Evolutionary conservation across 345 rosid species (phyloP).

Genomic region (Ceriops tagal): DNA sequence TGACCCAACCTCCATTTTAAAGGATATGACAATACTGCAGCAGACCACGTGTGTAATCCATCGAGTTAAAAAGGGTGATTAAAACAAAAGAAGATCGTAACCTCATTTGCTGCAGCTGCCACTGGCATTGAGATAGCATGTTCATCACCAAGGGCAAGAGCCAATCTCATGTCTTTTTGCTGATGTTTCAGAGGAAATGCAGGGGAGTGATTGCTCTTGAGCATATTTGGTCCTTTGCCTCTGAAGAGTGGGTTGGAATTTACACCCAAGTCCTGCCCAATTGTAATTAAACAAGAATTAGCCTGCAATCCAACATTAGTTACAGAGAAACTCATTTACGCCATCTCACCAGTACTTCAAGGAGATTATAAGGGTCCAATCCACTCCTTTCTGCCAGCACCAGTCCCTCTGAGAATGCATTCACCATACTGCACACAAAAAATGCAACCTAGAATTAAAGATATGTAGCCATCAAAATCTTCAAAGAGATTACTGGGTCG

Average conservation of each 20-base stretch:
- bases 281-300: constrained; percentile 7
- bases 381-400: constrained; percentile 79
- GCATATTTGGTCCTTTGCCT: constrained; percentile 84
- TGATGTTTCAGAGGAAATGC: constrained; percentile 90
- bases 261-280: constrained; percentile 75
- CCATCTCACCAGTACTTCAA: constrained; percentile 67
- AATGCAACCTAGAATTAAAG: background rate
- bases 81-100: constrained; percentile 20
- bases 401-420: constrained; percentile 88
- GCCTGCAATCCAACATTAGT: constrained; percentile 3
- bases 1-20: too few relatives aligned
- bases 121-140: constrained; percentile 85
- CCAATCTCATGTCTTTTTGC: constrained; percentile 93
- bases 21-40: too few relatives aligned
- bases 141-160: constrained; percentile 96
- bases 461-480: background rate
- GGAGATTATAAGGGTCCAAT: constrained; percentile 63
- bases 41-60: too few relatives aligned
- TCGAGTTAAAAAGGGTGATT: background rate
- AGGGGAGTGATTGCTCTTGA: constrained; percentile 55
- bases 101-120: constrained; percentile 96
- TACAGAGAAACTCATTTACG: background rate
- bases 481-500: background rate
- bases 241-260: constrained; percentile 79
- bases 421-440: constrained; percentile 63